Evolutionary conservation across 768 basidiomycete genomes (phyloP).

Genomic region (Lactifluus echinatus): DNA sequence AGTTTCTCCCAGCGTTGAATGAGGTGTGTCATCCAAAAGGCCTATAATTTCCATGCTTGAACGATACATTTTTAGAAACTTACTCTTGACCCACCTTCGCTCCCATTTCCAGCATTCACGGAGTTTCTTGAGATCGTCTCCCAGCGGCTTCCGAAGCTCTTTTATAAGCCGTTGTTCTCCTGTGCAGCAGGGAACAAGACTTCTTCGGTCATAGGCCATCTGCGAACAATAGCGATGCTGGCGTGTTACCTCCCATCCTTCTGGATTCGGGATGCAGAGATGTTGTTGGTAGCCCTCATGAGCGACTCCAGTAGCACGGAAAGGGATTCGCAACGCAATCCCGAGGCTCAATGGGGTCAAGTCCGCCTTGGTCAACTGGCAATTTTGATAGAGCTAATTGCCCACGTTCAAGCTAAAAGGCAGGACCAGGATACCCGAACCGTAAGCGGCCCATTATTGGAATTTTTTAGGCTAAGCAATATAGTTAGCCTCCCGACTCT

Average conservation of each 20-base stretch:
- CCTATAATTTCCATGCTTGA: not conserved
- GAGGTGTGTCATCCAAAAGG: slow-evolving; percentile 33
- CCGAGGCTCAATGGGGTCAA: slow-evolving; percentile 33
- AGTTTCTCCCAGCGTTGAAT: slow-evolving; percentile 38
- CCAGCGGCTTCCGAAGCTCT: slow-evolving; percentile 45
- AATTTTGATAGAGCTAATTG: slow-evolving; percentile 53
- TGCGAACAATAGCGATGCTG: slow-evolving; percentile 44
- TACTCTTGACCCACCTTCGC: slow-evolving; percentile 42
- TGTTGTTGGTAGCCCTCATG: slow-evolving; percentile 64
- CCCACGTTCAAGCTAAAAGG: slow-evolving; percentile 35
- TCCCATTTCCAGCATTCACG: slow-evolving; percentile 39
- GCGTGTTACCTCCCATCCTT: slow-evolving; percentile 50
- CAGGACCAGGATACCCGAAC: slow-evolving; percentile 35
- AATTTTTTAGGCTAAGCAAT: not conserved
- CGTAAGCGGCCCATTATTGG: slow-evolving; percentile 19
- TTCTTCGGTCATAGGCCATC: slow-evolving; percentile 47
- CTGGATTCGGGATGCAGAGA: slow-evolving; percentile 64
- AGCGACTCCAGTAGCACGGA: slow-evolving; percentile 33
- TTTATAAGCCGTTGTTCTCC: slow-evolving; percentile 64
- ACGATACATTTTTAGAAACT: slow-evolving; percentile 33
- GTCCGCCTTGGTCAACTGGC: slow-evolving; percentile 55
- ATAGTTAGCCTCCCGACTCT: slow-evolving; percentile 4
- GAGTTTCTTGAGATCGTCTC: slow-evolving; percentile 46
- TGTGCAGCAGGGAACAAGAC: slow-evolving; percentile 58
- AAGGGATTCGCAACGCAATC: slow-evolving; percentile 18